Evolutionary conservation across 2,329 filamentous ascomycete genomes (phyloP).

Genomic region (Fusarium praegraminearum): DNA sequence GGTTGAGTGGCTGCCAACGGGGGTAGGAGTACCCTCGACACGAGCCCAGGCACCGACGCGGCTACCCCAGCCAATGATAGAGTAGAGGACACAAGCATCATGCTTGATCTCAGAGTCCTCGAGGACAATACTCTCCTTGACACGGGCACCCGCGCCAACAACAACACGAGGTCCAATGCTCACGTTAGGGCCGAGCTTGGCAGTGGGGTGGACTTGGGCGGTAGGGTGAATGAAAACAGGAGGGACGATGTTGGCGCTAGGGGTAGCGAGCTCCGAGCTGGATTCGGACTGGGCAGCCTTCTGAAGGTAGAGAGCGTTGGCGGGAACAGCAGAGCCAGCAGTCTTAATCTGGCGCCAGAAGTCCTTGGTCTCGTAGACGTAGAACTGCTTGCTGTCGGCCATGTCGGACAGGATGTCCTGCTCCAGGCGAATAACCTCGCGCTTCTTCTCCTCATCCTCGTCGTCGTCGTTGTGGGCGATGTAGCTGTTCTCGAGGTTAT

Average conservation of each 20-base stretch:
- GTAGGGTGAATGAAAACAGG: constrained; percentile 96
- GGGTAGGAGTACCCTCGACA: constrained; percentile 93
- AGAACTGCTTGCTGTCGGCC: constrained; percentile 97
- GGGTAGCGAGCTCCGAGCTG: constrained; percentile 78
- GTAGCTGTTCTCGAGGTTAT: constrained; percentile 82
- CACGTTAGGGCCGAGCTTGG: constrained; percentile 96
- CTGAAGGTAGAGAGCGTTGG: constrained; percentile 95
- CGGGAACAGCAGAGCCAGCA: constrained; percentile 94
- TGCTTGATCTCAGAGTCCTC: constrained; percentile 97
- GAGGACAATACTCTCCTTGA: constrained; percentile 96
- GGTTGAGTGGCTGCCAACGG: constrained; percentile 87
- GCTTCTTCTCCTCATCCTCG: constrained; percentile 82
- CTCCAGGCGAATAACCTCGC: constrained; percentile 91
- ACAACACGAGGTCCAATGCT: constrained; percentile 91
- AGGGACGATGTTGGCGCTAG: constrained; percentile 87
- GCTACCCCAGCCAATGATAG: constrained; percentile 97
- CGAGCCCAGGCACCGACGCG: constrained; percentile 97
- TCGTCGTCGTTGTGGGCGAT: constrained; percentile 64
- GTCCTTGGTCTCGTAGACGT: constrained; percentile 97
- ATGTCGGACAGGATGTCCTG: constrained; percentile 97
- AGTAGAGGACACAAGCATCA: constrained; percentile 94
- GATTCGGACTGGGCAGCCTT: constrained; percentile 87
- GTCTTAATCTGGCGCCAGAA: constrained; percentile 99
- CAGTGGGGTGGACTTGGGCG: constrained; percentile 90
- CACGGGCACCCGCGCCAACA: constrained; percentile 86